Evolutionary conservation across 331 rosid species (phyloP), one percentile per base, ranked within the genome.

Genomic region (Quercus tomentella): DNA sequence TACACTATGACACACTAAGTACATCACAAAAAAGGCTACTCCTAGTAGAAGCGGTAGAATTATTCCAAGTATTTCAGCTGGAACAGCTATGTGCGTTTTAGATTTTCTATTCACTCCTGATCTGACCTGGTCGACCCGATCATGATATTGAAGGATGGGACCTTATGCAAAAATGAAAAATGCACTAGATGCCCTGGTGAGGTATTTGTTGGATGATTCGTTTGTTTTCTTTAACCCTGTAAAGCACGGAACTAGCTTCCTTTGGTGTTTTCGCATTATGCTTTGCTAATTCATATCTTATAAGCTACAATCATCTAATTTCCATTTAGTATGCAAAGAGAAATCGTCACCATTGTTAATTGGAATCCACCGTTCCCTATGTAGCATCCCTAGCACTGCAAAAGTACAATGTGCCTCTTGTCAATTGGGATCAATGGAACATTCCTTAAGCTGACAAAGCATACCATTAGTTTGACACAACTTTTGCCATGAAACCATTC

Each of bases 331-430:
- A 81, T 69, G 78, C 82, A 94, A 80, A 84, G 88, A 73, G 70
- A 92, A 84, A 73, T 92, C 98, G 26, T 94, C 98, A 9, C 92
- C 98, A 60, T 91, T 93, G 10, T 86, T 83, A 49, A 26, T 84
- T 5, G 91, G 25, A 70, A 78, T 73, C 97, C 98, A 92, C 49
- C 79, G 81, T 76, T 84, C 70, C 37, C 80, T 88, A 57, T 83
- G 89, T 12, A 87, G 90, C 83, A 82, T 79, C 84, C 91, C 97
- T 12, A 88, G 93, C 1, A 72, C 45, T 37, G 45, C 11, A 10
- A 37, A 37, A 37, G 45, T 2, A 41, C 12, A 41, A 41, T 41
- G 45, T 8, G 45, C 45, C 45, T 41, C 12, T 92, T 97, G 14
- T 87, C 83, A 54, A 26, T 86, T 4, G 92, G 25, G 66, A 76